Evolutionary conservation across 2,329 filamentous ascomycete genomes (phyloP), one percentile per base, ranked within the genome.

Genomic region (Knoxdaviesia capensis): DNA sequence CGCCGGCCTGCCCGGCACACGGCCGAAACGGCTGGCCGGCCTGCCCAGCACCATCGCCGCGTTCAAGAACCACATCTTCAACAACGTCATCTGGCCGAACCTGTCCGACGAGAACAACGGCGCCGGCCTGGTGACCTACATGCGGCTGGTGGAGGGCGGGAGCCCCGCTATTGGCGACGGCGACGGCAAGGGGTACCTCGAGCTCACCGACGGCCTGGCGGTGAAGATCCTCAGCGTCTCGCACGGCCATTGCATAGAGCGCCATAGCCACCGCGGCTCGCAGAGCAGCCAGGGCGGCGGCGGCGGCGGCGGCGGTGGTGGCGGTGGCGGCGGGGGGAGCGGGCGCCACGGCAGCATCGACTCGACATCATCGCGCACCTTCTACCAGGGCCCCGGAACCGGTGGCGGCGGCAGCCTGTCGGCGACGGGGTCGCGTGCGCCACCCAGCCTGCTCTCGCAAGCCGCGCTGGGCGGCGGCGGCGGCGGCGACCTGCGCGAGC

Each of bases 41-140:
- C 63, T 96, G 4, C 85, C 87, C 0, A 79, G 76, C 31, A 93
- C 88, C n/a, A 87, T 98, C 41, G 71, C 84, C 38, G 87, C 88
- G 0, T 78, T 98, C 59, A 96, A 94, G 56, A 76, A 68, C 1
- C 87, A 98, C 59, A 84, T 98, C 45, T 98, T 98, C 65, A 98
- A 98, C 59, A 92, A 94, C 53, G 65, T 94, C 44, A 93, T 96
- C 42, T 98, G 90, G 90, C 90, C 90, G 0, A 98, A 98, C 50
- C 63, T 98, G 35, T 92, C 85, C 0, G 88, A 98, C 53, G 90
- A 98, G 60, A 90, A 94, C 56, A 86, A 87, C 33, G 90, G 90
- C 29, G 87, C 87, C 4, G 90, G 90, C 0, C 69, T 98, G 31
- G 76, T 98, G 33, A 94, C 85, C 0, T 96, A 93, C 51, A 78